Evolutionary conservation across 164 flowering plant genomes (phyloP).

Genomic region (Aristolochia fimbriata): DNA sequence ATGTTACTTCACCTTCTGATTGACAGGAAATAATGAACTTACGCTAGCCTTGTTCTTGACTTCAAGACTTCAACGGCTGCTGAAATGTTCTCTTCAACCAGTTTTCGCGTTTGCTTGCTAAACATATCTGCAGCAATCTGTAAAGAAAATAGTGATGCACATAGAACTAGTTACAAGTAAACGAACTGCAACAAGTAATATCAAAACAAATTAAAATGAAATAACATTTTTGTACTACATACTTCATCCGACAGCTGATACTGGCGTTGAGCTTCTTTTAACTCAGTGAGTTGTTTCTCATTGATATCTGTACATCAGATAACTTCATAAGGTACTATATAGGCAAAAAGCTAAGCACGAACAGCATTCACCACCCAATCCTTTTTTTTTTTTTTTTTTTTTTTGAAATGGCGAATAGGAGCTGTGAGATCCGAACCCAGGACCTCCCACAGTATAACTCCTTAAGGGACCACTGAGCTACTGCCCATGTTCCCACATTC

Average conservation of each 20-base stretch:
- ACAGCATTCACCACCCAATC: not conserved
- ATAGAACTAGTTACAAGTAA: not conserved
- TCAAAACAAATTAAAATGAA: not conserved
- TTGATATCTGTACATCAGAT: slow-evolving; percentile 38
- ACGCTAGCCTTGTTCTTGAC: slow-evolving; percentile 65
- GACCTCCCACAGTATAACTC: no score
- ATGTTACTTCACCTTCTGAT: not conserved
- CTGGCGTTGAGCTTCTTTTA: slow-evolving; percentile 62
- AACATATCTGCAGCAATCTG: slow-evolving; percentile 91
- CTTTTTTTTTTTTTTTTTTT: no score
- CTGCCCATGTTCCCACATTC: not conserved
- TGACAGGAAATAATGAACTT: slow-evolving; percentile 16
- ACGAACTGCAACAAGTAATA: not conserved
- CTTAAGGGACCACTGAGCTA: no score
- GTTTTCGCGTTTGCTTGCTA: slow-evolving; percentile 59
- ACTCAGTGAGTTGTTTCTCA: slow-evolving; percentile 38
- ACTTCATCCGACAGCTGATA: slow-evolving; percentile 92
- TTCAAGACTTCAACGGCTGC: slow-evolving; percentile 49
- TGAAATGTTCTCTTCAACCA: slow-evolving; percentile 70
- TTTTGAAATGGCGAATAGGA: no score
- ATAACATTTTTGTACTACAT: not conserved
- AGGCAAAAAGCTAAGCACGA: not conserved
- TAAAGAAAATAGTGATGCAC: slow-evolving; percentile 12
- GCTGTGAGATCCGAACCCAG: no score
- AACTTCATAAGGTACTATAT: not conserved